Conservation (phyloP, 179 eudicot species). For the Nepenthes alata region DNA sequence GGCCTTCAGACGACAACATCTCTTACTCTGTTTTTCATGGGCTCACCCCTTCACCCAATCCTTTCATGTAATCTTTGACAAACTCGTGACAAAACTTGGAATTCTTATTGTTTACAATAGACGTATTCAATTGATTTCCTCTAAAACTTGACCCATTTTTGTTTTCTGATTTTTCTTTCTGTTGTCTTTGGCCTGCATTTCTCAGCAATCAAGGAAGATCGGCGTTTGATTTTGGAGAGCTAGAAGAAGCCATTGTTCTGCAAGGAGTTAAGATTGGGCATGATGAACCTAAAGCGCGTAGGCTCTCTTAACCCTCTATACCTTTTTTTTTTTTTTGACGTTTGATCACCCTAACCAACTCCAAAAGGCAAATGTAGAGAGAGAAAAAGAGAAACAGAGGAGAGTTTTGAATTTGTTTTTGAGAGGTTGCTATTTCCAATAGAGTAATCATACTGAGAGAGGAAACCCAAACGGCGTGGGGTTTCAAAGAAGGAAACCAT, state of each 20-base stretch:
- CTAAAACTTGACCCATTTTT: neutral
- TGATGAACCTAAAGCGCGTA: conserved; percentile 59
- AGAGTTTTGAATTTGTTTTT: conserved; percentile 15
- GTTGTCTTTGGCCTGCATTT: neutral
- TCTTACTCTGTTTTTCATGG: conserved; percentile 29
- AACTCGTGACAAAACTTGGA: neutral
- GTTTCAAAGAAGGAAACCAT: conserved; percentile 41
- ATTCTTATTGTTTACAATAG: neutral
- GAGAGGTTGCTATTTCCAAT: conserved; percentile 31
- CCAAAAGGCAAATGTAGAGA: neutral
- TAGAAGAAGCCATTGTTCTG: conserved; percentile 57
- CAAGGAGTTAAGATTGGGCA: conserved; percentile 56
- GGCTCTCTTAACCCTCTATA: neutral
- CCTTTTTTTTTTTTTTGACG: conserved; percentile 20
- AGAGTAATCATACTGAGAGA: conserved; percentile 38
- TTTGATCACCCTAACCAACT: conserved; percentile 32
- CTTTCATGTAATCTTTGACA: conserved; percentile 27
- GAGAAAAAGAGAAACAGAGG: conserved; percentile 4
- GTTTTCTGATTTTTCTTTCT: neutral
- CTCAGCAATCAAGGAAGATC: conserved; percentile 51
- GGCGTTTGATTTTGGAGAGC: conserved; percentile 54
- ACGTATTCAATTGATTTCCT: neutral
- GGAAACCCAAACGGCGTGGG: conserved; percentile 59
- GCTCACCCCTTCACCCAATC: conserved; percentile 18
- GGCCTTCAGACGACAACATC: conserved; percentile 33